A percentile compares a stretch with the other conserved stretches of the same genome.
Evolutionary conservation across 345 rosid genomes (phyloP).

Genomic region (Sisymbrium irio): DNA sequence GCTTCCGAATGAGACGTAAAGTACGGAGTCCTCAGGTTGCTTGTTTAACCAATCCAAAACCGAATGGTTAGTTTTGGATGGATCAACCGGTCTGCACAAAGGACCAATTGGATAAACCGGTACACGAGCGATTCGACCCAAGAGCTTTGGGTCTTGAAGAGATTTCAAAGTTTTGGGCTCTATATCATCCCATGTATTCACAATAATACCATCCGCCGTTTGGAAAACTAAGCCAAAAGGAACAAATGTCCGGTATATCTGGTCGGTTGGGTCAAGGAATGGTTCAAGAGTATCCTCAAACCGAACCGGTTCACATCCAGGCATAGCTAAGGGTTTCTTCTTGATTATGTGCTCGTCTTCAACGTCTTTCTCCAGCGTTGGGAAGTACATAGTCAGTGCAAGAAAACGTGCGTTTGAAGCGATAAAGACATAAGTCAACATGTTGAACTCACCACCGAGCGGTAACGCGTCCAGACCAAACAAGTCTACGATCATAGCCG

Average conservation of each 20-base stretch:
- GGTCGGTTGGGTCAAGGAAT: slow-evolving; percentile 31
- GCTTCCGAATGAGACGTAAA: slow-evolving; percentile 68
- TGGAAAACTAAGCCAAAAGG: slow-evolving; percentile 23
- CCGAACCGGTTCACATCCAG: slow-evolving; percentile 51
- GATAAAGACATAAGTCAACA: too few relatives aligned
- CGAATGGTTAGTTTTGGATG: neutral
- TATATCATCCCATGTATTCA: slow-evolving; percentile 37
- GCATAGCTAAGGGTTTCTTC: too few relatives aligned
- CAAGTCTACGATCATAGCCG: too few relatives aligned
- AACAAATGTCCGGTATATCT: slow-evolving; percentile 18
- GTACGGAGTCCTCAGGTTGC: slow-evolving; percentile 49
- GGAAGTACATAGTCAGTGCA: too few relatives aligned
- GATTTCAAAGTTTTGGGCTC: slow-evolving; percentile 35
- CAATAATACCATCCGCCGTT: slow-evolving; percentile 30
- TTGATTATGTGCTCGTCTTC: too few relatives aligned
- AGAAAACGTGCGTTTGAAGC: too few relatives aligned
- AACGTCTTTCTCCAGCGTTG: too few relatives aligned
- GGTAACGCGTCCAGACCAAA: too few relatives aligned
- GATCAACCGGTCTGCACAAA: slow-evolving; percentile 23
- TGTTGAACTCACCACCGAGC: too few relatives aligned
- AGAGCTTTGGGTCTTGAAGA: slow-evolving; percentile 20
- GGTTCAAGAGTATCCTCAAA: slow-evolving; percentile 46
- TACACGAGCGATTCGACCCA: slow-evolving; percentile 31
- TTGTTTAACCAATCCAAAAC: slow-evolving; percentile 50
- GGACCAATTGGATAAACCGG: slow-evolving; percentile 38